Percentiles rank a stretch among this genome's conserved stretches.
These are phyloP conservation scores for Scheffersomyces stipitis DNA, from an alignment of 805 yeast genomes.

Conservation along the genomic window DNA sequence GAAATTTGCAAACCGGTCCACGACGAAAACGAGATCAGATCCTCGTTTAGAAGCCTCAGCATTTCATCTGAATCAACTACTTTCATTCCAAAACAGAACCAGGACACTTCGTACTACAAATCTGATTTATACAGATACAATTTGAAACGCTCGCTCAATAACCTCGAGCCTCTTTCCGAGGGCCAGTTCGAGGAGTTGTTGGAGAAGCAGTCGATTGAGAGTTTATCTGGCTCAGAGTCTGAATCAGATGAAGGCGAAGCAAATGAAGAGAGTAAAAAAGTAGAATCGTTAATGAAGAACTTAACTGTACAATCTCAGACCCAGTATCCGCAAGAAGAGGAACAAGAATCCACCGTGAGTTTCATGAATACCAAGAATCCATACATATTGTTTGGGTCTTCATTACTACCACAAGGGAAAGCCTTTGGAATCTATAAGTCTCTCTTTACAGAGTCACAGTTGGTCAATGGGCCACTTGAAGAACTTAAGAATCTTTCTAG, in stretches of 20 bases:
- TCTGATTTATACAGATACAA: conserved; percentile 62
- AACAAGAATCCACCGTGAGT: conserved; percentile 41
- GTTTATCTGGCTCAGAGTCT: conserved; percentile 57
- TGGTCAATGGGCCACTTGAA: conserved; percentile 46
- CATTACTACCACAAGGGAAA: conserved; percentile 40
- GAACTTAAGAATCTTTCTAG: conserved; percentile 40
- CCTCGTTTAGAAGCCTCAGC: no score
- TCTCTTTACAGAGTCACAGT: conserved; percentile 46
- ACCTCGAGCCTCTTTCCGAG: conserved; percentile 49
- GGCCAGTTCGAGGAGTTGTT: conserved; percentile 57
- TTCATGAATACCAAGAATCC: conserved; percentile 73
- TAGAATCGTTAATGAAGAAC: conserved; percentile 24
- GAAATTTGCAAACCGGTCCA: background rate
- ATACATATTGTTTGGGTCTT: conserved; percentile 55
- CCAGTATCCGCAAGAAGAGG: no score
- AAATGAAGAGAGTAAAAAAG: conserved; percentile 17
- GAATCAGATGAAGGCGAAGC: conserved; percentile 28
- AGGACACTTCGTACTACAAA: conserved; percentile 41
- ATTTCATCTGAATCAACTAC: background rate
- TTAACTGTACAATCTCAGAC: conserved; percentile 15
- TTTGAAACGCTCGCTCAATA: conserved; percentile 49
- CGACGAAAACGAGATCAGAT: background rate
- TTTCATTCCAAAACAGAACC: no score
- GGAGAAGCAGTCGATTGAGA: conserved; percentile 50
- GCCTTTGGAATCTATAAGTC: conserved; percentile 71